Evolutionary conservation across 805 yeast genomes (phyloP).

Genomic region (Candida tibetensis): DNA sequence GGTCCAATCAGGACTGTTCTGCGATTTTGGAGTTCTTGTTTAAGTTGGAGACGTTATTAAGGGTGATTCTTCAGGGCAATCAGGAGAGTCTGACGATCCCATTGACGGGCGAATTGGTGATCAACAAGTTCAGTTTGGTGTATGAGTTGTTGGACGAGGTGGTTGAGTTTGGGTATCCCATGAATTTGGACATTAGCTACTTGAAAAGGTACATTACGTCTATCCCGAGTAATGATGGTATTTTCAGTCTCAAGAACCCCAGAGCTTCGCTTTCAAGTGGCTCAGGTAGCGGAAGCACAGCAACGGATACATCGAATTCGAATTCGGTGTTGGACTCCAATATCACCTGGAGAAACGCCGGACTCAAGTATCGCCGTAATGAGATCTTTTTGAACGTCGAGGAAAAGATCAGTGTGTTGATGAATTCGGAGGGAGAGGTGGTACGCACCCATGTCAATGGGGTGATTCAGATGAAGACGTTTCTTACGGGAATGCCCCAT

Average conservation of each 20-base stretch:
- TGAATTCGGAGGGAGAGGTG: slow-evolving; percentile 62
- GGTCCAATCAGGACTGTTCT: slow-evolving; percentile 85
- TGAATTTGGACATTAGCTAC: slow-evolving; percentile 50
- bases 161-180: slow-evolving; percentile 77
- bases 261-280: slow-evolving; percentile 1
- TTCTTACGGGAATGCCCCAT: slow-evolving; percentile 76
- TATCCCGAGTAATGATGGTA: slow-evolving; percentile 15
- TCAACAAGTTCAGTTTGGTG: slow-evolving; percentile 62
- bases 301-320: no score
- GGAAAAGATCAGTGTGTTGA: slow-evolving; percentile 70
- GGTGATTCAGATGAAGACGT: slow-evolving; percentile 63
- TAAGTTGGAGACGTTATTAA: slow-evolving; percentile 54
- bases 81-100: slow-evolving; percentile 6
- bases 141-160: slow-evolving; percentile 78
- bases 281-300: slow-evolving; percentile 4
- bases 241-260: slow-evolving; percentile 15
- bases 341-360: slow-evolving; percentile 67
- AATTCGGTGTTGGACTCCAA: slow-evolving; percentile 10
- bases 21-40: slow-evolving; percentile 75
- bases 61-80: slow-evolving; percentile 21
- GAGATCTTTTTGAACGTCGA: slow-evolving; percentile 74
- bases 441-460: slow-evolving; percentile 77
- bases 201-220: slow-evolving; percentile 18
- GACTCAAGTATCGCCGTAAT: slow-evolving; percentile 75
- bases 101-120: slow-evolving; percentile 42